These are phyloP conservation scores for Podospora appendiculata DNA, from an alignment of 495 filamentous ascomycete species.

Conservation along the genomic window DNA sequence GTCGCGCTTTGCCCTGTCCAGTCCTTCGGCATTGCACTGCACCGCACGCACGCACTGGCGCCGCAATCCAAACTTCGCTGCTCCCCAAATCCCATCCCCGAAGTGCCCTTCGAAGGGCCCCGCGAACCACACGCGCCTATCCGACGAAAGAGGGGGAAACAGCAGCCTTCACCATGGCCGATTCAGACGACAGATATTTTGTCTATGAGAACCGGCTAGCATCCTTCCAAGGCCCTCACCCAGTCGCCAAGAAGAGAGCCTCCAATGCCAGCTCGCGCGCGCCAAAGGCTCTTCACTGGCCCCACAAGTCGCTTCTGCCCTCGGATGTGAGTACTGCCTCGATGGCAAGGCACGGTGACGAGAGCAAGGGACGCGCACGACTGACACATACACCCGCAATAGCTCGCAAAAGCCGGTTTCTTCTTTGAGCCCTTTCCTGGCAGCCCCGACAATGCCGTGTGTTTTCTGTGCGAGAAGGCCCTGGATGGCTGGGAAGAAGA, in stretches of 20 bases:
- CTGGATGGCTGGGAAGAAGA: constrained; percentile 84
- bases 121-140: too few species aligned
- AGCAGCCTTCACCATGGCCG: constrained; percentile 5
- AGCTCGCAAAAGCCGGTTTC: constrained; percentile 89
- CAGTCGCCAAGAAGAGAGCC: constrained; percentile 51
- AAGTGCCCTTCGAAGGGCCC: too few species aligned
- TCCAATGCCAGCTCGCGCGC: constrained; percentile 54
- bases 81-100: too few species aligned
- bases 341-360: background rate
- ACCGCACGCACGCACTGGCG: too few species aligned
- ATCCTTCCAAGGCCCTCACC: constrained; percentile 55
- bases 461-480: constrained; percentile 72
- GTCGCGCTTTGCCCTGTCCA: too few species aligned
- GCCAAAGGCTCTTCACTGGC: constrained; percentile 61
- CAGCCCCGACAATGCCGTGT: constrained; percentile 80
- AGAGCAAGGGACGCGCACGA: background rate
- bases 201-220: constrained; percentile 66
- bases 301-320: constrained; percentile 59
- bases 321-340: constrained; percentile 46
- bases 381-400: background rate
- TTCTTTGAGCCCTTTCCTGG: constrained; percentile 69
- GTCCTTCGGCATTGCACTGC: too few species aligned
- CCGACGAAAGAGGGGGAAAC: too few species aligned
- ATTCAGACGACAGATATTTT: constrained; percentile 30
- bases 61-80: too few species aligned